Base-by-base conservation (phyloP, 1,139 yeast genomes). In the Citeromyces siamensis region DNA sequence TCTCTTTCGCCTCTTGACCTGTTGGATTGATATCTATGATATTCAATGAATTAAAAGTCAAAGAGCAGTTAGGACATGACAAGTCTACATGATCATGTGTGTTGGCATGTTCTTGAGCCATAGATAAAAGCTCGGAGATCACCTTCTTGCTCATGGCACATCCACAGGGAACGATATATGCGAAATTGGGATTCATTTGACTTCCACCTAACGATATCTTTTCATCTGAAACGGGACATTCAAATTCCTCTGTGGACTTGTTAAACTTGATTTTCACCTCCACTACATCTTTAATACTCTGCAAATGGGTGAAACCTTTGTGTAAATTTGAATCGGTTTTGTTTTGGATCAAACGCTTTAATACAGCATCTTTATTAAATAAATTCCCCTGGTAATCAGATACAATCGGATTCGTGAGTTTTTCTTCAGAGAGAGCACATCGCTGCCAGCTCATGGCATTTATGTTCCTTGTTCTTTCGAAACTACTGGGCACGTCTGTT, bases 381-480 rank as follows among this genome's bases (percentile, higher is more conserved):
- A 86, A 49, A 26, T 62, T 54, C 0, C 96, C 96, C 41, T 59
- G 60, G 50, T 65, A 79, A 55, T 85, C 95, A 21, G 86, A 71
- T 5, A 80, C 83, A 3, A 84, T 60, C 0, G 79, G 83, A 5
- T 51, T 52, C 7, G 42, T 47, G 16, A 74, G 55, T 8, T 51
- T 53, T 17, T 55, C 54, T 2, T 60, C 60, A 2, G 69, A 58
- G 16, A 75, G 44, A 3, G 57, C 50, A 43, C 80, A 73, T 5
- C 53, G 52, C 37, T 61, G 50, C 71, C 77, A 63, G 29, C 35
- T 45, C 40, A 40, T 40, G 48, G 47, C 18, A 50, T 45, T 3
- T 51, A 47, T n/a, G 51, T 48, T 22, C 44, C 47, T 22, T 42
- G 49, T 33, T 8, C 28, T 23, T 8, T 8, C 28, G 8, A 27